phyloP scores from a whole-genome alignment of 179 eudicot species.

The Patellifolia procumbens region DNA sequence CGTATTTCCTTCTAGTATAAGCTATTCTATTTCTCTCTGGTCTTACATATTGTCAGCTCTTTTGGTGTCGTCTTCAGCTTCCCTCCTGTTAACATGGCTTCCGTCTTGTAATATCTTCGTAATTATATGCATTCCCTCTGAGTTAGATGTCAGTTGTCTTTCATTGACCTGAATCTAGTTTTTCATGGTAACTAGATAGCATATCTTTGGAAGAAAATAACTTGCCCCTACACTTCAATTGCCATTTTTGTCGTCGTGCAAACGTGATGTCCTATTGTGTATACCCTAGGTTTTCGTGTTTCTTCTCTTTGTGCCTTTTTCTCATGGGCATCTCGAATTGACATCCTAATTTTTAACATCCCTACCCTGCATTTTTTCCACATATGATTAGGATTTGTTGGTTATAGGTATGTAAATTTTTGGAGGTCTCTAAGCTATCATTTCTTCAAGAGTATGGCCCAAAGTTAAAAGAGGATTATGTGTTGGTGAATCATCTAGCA shows the following conservation, averaged over 20 bases:
- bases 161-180: not conserved
- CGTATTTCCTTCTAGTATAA: not conserved
- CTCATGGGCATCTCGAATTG: not conserved
- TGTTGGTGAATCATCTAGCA: conserved; percentile 82
- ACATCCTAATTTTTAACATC: not conserved
- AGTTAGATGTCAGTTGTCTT: not conserved
- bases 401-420: conserved; percentile 86
- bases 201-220: not conserved
- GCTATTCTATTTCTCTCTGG: not conserved
- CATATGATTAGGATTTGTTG: conserved; percentile 13
- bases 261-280: not conserved
- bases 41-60: not conserved
- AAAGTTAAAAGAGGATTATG: conserved; percentile 89
- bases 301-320: not conserved
- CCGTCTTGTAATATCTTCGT: not conserved
- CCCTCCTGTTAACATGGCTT: not conserved
- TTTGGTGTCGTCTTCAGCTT: conserved; percentile 1
- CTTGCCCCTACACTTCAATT: conserved; percentile 2
- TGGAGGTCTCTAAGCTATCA: conserved; percentile 91
- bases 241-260: not conserved
- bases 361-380: conserved; percentile 8
- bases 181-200: not conserved
- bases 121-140: too few species aligned
- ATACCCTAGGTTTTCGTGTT: not conserved
- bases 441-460: conserved; percentile 95